Conservation (phyloP, 1,284 basidiomycete species). For the Cryptococcus sp. region DNA sequence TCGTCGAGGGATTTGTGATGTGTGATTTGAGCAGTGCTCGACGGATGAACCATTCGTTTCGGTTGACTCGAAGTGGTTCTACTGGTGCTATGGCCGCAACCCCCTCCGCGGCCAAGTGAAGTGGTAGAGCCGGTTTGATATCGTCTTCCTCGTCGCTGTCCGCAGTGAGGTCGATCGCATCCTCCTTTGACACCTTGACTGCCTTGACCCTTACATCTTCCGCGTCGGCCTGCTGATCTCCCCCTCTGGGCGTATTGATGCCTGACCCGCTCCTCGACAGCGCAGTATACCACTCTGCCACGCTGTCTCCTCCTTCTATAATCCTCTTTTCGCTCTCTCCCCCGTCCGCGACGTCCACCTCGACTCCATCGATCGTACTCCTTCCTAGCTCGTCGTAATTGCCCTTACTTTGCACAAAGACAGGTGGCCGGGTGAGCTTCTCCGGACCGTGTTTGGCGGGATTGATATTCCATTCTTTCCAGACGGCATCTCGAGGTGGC, state of each 20-base stretch:
- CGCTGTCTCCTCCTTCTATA: conserved; percentile 17
- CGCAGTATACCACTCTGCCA: conserved; percentile 35
- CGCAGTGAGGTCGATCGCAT: conserved; percentile 10
- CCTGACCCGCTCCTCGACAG: conserved; percentile 9
- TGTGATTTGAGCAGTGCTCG: conserved; percentile 25
- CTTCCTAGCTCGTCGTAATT: conserved; percentile 37
- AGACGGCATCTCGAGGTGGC: conserved; percentile 11
- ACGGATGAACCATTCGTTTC: conserved; percentile 43
- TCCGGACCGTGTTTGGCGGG: conserved; percentile 31
- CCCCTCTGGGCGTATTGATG: not conserved
- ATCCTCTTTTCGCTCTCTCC: conserved; percentile 4
- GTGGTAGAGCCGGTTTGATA: not conserved
- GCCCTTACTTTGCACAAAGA: conserved; percentile 25
- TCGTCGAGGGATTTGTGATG: conserved; percentile 1
- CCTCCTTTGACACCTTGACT: not conserved
- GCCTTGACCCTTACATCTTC: not conserved
- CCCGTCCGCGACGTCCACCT: conserved; percentile 21
- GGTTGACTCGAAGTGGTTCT: conserved; percentile 28
- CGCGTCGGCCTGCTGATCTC: not conserved
- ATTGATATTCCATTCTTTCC: conserved; percentile 41
- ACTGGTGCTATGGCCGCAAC: conserved; percentile 13
- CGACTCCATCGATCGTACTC: conserved; percentile 21
- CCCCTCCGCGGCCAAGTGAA: too few species aligned
- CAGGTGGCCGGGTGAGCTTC: conserved; percentile 22
- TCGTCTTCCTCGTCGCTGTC: conserved; percentile 5